Evolutionary conservation across 202 grass and related monocot species (phyloP).

Genomic region (Sporobolus alterniflorus): DNA sequence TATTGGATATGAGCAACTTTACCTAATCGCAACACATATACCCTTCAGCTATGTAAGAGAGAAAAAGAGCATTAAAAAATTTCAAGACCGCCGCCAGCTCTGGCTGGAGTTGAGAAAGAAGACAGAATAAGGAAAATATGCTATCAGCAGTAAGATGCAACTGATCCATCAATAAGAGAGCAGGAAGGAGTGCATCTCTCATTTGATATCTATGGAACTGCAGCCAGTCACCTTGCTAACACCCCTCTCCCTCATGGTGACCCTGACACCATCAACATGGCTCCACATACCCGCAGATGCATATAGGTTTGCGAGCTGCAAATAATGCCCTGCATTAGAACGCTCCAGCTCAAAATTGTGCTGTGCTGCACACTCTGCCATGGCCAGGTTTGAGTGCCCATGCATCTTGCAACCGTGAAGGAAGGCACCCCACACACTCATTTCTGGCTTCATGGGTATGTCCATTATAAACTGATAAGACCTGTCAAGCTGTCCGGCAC

Average conservation of each 20-base stretch:
- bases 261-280: conserved; percentile 53
- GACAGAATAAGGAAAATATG: conserved; percentile 33
- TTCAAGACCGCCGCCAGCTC: not conserved
- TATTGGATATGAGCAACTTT: conserved; percentile 3
- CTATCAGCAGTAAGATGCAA: conserved; percentile 25
- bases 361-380: conserved; percentile 54
- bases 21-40: not conserved
- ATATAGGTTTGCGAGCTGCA: conserved; percentile 75
- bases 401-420: conserved; percentile 65
- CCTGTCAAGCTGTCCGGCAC: conserved; percentile 63
- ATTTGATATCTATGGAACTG: conserved; percentile 51
- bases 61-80: not conserved
- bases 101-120: conserved; percentile 38
- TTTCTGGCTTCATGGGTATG: conserved; percentile 71
- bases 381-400: conserved; percentile 40
- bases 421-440: conserved; percentile 75
- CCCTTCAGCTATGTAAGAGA: not conserved
- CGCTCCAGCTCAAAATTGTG: conserved; percentile 67
- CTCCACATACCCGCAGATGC: conserved; percentile 59
- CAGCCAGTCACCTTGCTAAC: conserved; percentile 60
- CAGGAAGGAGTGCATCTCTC: conserved; percentile 47
- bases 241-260: conserved; percentile 66
- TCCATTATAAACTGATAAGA: conserved; percentile 56
- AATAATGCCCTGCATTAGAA: conserved; percentile 66
- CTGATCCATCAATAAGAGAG: conserved; percentile 36